phyloP scores from a whole-genome alignment of 208 protist species.

The Acanthamoeba royreba region DNA sequence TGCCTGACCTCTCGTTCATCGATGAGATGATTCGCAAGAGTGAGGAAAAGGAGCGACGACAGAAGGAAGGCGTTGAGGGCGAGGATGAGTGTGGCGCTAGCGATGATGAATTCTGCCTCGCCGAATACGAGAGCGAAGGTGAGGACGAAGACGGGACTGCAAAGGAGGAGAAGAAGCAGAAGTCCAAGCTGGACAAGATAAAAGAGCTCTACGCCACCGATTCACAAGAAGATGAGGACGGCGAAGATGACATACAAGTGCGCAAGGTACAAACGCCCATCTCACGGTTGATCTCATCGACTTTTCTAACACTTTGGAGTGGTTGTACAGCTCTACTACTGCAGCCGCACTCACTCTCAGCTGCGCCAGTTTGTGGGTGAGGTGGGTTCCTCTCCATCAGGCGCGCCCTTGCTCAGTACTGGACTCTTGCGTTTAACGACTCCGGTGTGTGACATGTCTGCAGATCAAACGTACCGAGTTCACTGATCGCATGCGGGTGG shows the following conservation, averaged over 20 bases:
- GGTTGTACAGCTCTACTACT: slow-evolving; percentile 83
- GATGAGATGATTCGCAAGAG: slow-evolving; percentile 31
- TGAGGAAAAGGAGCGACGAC: slow-evolving; percentile 51
- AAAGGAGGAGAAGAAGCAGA: neutral
- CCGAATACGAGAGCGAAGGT: slow-evolving; percentile 35
- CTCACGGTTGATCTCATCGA: neutral
- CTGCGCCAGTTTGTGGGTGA: slow-evolving; percentile 91
- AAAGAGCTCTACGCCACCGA: neutral
- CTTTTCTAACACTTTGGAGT: neutral
- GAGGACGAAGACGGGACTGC: slow-evolving; percentile 50
- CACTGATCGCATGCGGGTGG: slow-evolving; percentile 69
- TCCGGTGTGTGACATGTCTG: neutral
- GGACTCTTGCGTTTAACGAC: no score
- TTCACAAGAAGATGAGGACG: neutral
- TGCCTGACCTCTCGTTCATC: slow-evolving; percentile 21
- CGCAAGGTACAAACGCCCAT: neutral
- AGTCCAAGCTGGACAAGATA: neutral
- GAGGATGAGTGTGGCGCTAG: neutral
- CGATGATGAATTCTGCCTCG: slow-evolving; percentile 42
- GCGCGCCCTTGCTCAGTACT: no score
- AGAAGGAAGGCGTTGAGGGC: slow-evolving; percentile 60
- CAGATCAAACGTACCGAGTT: slow-evolving; percentile 84
- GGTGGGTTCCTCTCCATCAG: neutral
- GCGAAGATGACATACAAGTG: slow-evolving; percentile 6
- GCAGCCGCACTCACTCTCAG: slow-evolving; percentile 94